Evolutionary conservation across 139 green algal species (phyloP), one percentile per base, ranked within the genome.

Genomic region (Chlamydomonas schloesseri): DNA sequence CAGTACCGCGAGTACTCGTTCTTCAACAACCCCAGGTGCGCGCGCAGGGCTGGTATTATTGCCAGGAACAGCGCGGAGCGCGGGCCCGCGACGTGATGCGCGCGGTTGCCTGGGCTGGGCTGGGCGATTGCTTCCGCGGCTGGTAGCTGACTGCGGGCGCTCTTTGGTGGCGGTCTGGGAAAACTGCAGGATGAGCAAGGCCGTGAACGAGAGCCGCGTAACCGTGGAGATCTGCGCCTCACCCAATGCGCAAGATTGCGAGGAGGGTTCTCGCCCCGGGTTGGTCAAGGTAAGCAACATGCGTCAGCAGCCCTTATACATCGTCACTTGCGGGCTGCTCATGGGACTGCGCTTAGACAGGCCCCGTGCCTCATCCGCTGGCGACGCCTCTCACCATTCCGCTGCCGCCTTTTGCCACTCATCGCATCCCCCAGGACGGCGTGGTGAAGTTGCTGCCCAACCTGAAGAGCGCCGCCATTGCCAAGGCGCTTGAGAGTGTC

Each of bases 1-100:
- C 71, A 89, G 23, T 95, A 93, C 83, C 70, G 93, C 2, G 94
- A 95, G 87, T 91, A 95, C 90, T 94, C 90, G 33, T 95, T 96
- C 82, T 85, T 93, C 42, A 24, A 87, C 29, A 92, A 92, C 57
- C 84, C 84, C 55, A 71, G 78, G 58, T 60, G 58, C 1, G 75
- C 10, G 2, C 24, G 18, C 33, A 2, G 42, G 42, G n/a, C n/a
- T n/a, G n/a, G n/a, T n/a, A n/a, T n/a, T n/a, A n/a, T n/a, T n/a
- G n/a, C n/a, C n/a, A n/a, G n/a, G n/a, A n/a, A n/a, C n/a, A n/a
- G n/a, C n/a, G n/a, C n/a, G n/a, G n/a, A n/a, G n/a, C n/a, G n/a
- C n/a, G n/a, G n/a, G n/a, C n/a, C n/a, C n/a, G n/a, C n/a, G n/a
- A n/a, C n/a, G n/a, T n/a, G n/a, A n/a, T n/a, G n/a, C n/a, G n/a